Evolutionary conservation across 352 stramenopile species (phyloP).

Genomic region (Globisporangium abappressorium): DNA sequence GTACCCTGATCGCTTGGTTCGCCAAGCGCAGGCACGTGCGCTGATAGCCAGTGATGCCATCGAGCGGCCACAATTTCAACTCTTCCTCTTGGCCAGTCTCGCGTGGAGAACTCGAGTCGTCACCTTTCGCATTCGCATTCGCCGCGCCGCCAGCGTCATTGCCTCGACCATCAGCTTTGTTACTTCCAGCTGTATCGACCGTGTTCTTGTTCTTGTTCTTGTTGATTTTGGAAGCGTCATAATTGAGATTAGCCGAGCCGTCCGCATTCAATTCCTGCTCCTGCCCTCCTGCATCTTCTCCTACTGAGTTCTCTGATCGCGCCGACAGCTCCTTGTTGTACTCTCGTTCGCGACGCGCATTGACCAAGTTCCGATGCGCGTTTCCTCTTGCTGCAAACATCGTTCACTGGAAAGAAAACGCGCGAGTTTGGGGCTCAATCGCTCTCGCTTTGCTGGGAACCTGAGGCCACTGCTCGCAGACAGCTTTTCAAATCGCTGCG

Average conservation of each 20-base stretch:
- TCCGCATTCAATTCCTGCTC: constrained; percentile 17
- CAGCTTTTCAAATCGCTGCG: background rate
- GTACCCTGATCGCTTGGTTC: constrained; percentile 42
- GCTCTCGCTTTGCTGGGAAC: background rate
- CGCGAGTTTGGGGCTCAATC: background rate
- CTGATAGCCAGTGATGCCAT: constrained; percentile 28
- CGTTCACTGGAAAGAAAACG: background rate
- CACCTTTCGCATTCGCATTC: background rate
- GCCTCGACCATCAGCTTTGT: background rate
- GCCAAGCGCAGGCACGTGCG: constrained; percentile 32
- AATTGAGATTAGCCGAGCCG: background rate
- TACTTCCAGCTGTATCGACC: background rate
- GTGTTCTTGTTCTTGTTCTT: constrained; percentile 3
- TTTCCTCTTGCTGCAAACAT: constrained; percentile 28
- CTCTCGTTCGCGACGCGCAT: constrained; percentile 17
- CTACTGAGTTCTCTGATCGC: constrained; percentile 10
- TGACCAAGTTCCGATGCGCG: constrained; percentile 24
- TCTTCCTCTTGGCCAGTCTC: constrained; percentile 22
- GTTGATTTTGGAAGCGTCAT: background rate
- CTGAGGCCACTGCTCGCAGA: background rate
- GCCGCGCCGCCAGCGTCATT: background rate
- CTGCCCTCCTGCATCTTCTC: constrained; percentile 19
- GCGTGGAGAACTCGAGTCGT: background rate
- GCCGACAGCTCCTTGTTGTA: constrained; percentile 8
- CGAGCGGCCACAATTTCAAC: constrained; percentile 32